These are phyloP conservation scores for Oidiodendron maius DNA, from an alignment of 495 filamentous ascomycete species.

Conservation along the genomic window DNA sequence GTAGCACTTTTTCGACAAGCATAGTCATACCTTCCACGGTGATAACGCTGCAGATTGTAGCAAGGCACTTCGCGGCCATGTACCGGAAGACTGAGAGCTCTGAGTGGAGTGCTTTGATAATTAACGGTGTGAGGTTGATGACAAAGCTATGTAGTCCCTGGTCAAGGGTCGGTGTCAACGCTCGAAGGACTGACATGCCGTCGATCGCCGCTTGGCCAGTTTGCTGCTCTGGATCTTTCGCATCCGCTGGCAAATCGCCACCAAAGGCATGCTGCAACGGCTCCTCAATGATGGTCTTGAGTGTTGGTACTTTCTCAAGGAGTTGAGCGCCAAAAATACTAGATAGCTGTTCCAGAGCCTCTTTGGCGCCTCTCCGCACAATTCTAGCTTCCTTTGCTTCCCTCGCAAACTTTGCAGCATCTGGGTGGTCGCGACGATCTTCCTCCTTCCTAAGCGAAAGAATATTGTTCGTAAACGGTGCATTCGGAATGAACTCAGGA, in stretches of 20 bases:
- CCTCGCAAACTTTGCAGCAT: conserved; percentile 79
- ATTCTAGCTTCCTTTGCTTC: conserved; percentile 84
- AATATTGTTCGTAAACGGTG: conserved; percentile 66
- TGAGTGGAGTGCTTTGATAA: conserved; percentile 81
- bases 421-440: conserved; percentile 85
- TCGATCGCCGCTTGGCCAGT: conserved; percentile 91
- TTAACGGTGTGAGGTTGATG: conserved; percentile 73
- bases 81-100: conserved; percentile 88
- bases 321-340: conserved; percentile 70
- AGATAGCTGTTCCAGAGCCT: conserved; percentile 84
- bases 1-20: conserved; percentile 86
- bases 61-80: conserved; percentile 94
- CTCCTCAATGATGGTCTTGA: conserved; percentile 71
- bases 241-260: conserved; percentile 59
- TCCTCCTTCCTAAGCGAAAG: conserved; percentile 94
- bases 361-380: conserved; percentile 86
- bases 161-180: conserved; percentile 79
- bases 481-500: conserved; percentile 83
- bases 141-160: conserved; percentile 69
- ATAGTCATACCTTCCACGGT: conserved; percentile 92
- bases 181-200: conserved; percentile 85
- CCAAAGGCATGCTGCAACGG: conserved; percentile 71
- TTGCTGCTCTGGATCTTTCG: conserved; percentile 58
- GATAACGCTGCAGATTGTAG: conserved; percentile 94
- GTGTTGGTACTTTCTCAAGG: conserved; percentile 72